Evolutionary conservation across 192 early-diverging fungal species (phyloP), one percentile per base, ranked within the genome.

Genomic region (Powellomyces hirtus): DNA sequence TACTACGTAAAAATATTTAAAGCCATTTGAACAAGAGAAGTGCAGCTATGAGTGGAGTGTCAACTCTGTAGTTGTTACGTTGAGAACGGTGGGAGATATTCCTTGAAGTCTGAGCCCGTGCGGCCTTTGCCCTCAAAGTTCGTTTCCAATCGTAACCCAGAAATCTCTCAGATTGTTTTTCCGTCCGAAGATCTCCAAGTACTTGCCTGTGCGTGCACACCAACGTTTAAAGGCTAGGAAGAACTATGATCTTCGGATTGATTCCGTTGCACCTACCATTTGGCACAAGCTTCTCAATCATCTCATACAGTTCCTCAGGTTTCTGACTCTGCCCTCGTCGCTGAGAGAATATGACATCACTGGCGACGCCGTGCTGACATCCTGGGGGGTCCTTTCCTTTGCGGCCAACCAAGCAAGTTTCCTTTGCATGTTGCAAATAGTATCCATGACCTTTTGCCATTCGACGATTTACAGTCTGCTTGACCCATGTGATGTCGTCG

Each of bases 381-480:
- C 63, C 70, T 13, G 59, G 55, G 1, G 60, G 59, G 36, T 75
- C 70, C 35, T 36, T 72, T 76, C 89, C 90, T 77, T 94, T 97
- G 67, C 87, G 89, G n/a, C 92, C 95, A 13, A 97, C 90, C 58
- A 97, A 77, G 82, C 95, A 97, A 5, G 95, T 96, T 76, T 97
- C 95, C 71, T 97, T 97, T 27, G 95, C 95, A 64, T 97, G 95
- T 75, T 97, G 95, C 68, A 97, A 75, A 68, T 97, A 97, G 76
- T 96, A 95, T 14, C 95, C 95, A 70, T 97, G 95, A 6, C 95
- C 95, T 72, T 97, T 97, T 8, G 95, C 95, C 91, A 97, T 92
- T 50, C 95, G 84, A 49, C 95, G 86, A 78, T 96, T 96, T 64
- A 96, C 93, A 13, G 94, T 96, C 65, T 95, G 92, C 71, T 97